Evolutionary conservation across 805 yeast genomes (phyloP).

Genomic region (Yarrowia osloensis): DNA sequence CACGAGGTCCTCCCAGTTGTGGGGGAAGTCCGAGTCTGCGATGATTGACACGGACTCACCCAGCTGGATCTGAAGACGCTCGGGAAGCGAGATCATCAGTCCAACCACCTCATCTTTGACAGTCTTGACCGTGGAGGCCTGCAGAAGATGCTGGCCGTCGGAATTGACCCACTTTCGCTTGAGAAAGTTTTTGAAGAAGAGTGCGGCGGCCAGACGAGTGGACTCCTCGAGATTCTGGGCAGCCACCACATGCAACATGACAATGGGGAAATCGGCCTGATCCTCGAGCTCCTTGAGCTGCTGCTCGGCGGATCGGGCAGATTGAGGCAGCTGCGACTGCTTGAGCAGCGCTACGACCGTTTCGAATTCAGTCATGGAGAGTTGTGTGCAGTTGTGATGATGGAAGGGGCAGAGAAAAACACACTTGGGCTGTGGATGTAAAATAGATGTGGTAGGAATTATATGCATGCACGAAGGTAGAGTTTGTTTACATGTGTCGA

Average conservation of each 20-base stretch:
- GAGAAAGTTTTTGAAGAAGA: constrained; percentile 85
- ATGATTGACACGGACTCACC: constrained; percentile 92
- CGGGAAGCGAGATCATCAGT: constrained; percentile 83
- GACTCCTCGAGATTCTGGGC: constrained; percentile 54
- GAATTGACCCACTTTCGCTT: constrained; percentile 88
- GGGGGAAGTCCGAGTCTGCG: constrained; percentile 96
- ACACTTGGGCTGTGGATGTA: neutral
- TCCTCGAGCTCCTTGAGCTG: constrained; percentile 63
- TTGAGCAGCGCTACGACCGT: constrained; percentile 21
- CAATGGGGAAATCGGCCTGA: constrained; percentile 72
- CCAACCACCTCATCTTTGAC: constrained; percentile 77
- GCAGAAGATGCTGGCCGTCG: constrained; percentile 73
- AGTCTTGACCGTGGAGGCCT: constrained; percentile 59
- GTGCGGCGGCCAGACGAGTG: constrained; percentile 81
- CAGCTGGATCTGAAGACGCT: constrained; percentile 76
- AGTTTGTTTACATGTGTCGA: constrained; percentile 28
- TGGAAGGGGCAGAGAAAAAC: neutral
- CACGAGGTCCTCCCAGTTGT: constrained; percentile 72
- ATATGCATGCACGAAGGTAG: constrained; percentile 1
- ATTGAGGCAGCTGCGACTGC: constrained; percentile 27
- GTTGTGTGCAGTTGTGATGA: neutral
- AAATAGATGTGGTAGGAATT: neutral
- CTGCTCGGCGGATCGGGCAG: constrained; percentile 49
- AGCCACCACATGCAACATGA: constrained; percentile 76
- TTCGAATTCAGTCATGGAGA: constrained; percentile 19